A percentile compares a stretch with the other conserved stretches of the same genome.
Evolutionary conservation across 179 eudicot species (phyloP).

Genomic region (Heliamphora pulchella): DNA sequence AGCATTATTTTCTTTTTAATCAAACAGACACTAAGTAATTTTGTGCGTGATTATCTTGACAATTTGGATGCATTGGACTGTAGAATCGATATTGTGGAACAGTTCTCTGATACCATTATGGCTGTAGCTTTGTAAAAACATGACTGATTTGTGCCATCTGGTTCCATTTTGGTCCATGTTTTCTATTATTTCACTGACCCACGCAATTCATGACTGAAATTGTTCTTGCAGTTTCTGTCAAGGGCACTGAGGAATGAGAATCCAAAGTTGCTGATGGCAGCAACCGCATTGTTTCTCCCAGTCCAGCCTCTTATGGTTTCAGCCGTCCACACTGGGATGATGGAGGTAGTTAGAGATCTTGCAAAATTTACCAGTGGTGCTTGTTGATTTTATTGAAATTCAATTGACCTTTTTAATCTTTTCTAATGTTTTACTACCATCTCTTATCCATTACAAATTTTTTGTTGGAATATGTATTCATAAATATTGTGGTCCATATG

Average conservation of each 20-base stretch:
- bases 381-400: not conserved
- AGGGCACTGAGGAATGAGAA: constrained; percentile 76
- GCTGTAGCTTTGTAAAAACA: not conserved
- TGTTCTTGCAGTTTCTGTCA: constrained; percentile 64
- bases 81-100: not conserved
- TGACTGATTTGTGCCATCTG: not conserved
- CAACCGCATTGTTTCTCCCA: constrained; percentile 77
- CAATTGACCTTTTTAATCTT: not conserved
- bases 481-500: not conserved
- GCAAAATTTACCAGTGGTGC: not conserved
- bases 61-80: not conserved
- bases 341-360: constrained; percentile 59
- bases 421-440: not conserved
- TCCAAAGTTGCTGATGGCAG: constrained; percentile 84
- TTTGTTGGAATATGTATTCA: not conserved
- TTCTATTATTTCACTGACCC: not conserved
- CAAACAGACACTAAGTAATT: too few relatives aligned
- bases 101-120: not conserved
- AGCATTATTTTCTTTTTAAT: too few relatives aligned
- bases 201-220: constrained; percentile 1
- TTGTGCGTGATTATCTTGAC: not conserved
- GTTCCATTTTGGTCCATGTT: not conserved
- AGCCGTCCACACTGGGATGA: constrained; percentile 87
- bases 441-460: not conserved
- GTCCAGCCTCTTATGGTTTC: constrained; percentile 97